Evolutionary conservation across 164 flowering plant genomes (phyloP), one percentile per base, ranked within the genome.

Genomic region (Liquidambar formosana): DNA sequence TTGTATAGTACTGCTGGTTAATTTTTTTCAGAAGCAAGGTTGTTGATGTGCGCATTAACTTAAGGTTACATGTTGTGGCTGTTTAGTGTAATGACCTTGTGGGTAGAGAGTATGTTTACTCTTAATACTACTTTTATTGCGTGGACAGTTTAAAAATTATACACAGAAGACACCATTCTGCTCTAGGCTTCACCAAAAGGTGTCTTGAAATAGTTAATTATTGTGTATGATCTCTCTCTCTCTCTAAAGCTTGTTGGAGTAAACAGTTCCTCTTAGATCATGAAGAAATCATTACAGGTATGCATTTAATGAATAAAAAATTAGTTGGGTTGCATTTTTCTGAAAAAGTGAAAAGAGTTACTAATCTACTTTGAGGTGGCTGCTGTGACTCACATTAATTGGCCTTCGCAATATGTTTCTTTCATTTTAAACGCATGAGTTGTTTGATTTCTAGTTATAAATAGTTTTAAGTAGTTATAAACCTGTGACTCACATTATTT

Each of bases 51-150:
- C 53, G 19, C n/a, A 44, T 56, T 33, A 10, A 5, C 16, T 9
- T 16, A 46, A 57, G 28, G 54, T 21, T 53, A n/a, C 22, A 26
- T n/a, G n/a, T n/a, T n/a, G n/a, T n/a, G n/a, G 41, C 38, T 46
- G 15, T 60, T 65, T 68, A 22, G 19, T 68, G 25, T 62, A 53
- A 47, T 67, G 33, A 48, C 47, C 18, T 68, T 65, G 67, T 59
- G 68, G 61, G 75, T 56, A 49, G 64, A 53, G 68, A 61, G 45
- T 25, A 57, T 5, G 46, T n/a, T 47, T 68, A 33, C 77, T 62
- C 33, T 26, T 65, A 21, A 3, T 57, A 28, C 19, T 25, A 47
- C 14, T 21, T 66, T 38, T 70, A 25, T 6, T 38, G 59, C 28
- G 14, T 61, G 61, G 23, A 15, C 13, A 44, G 53, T 43, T 19